phyloP scores from a whole-genome alignment of 164 flowering plant genomes.

The Warburgia ugandensis region DNA sequence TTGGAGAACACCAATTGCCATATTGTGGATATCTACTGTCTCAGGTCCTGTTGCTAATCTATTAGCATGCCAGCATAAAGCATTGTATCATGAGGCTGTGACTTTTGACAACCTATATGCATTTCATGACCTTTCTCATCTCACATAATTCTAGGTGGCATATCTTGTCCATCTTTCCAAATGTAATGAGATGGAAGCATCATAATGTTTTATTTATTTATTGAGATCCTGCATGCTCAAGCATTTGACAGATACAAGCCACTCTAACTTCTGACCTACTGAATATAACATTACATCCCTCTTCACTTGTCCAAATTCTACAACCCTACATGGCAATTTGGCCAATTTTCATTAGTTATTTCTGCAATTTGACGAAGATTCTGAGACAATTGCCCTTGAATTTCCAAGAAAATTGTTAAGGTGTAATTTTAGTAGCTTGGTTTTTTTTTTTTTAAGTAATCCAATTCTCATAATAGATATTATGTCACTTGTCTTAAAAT shows the following conservation, averaged over 20 bases:
- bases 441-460: constrained; percentile 84
- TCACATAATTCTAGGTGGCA: constrained; percentile 41
- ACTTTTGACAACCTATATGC: constrained; percentile 28
- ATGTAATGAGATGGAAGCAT: constrained; percentile 61
- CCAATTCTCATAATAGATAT: constrained; percentile 36
- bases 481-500: constrained; percentile 33
- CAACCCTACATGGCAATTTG: constrained; percentile 56
- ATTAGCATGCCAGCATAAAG: constrained; percentile 41
- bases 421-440: constrained; percentile 69
- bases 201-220: constrained; percentile 71
- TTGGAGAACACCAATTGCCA: constrained; percentile 45
- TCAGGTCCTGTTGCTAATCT: constrained; percentile 53
- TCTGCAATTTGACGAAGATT: constrained; percentile 72
- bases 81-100: constrained; percentile 30
- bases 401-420: constrained; percentile 50
- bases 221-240: constrained; percentile 73
- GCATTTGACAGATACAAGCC: constrained; percentile 75
- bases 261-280: constrained; percentile 56
- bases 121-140: constrained; percentile 25
- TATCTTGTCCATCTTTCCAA: constrained; percentile 62
- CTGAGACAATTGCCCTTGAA: constrained; percentile 77
- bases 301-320: constrained; percentile 65
- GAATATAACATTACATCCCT: constrained; percentile 50
- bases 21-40: constrained; percentile 32
- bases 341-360: constrained; percentile 51